Evolutionary conservation across 495 filamentous ascomycete genomes (phyloP).

Genomic region (Pyrenula aspistea): DNA sequence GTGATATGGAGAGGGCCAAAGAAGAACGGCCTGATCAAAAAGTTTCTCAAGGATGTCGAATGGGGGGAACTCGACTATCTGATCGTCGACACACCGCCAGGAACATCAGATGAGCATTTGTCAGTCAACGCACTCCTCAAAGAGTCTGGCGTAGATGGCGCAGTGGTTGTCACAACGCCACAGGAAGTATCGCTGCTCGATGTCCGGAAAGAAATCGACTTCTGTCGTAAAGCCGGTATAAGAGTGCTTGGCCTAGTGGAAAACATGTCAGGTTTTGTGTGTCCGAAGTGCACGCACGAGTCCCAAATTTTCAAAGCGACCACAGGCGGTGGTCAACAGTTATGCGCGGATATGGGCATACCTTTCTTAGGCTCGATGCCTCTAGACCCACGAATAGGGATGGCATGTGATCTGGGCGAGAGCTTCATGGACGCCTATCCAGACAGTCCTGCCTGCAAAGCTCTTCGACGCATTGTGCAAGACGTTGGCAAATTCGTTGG

Average conservation of each 20-base stretch:
- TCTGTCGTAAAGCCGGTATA: constrained; percentile 91
- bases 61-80: constrained; percentile 93
- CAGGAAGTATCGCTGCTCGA: constrained; percentile 90
- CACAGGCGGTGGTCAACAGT: constrained; percentile 68
- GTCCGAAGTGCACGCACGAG: constrained; percentile 70
- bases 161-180: constrained; percentile 85
- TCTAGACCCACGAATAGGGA: constrained; percentile 84
- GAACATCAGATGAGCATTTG: constrained; percentile 89
- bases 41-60: constrained; percentile 92
- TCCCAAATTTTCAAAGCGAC: constrained; percentile 84
- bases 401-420: constrained; percentile 94
- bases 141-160: constrained; percentile 82
- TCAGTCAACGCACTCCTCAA: constrained; percentile 82
- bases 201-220: constrained; percentile 93
- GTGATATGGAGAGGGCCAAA: constrained; percentile 96
- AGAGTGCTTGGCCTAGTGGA: constrained; percentile 80
- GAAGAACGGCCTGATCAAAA: constrained; percentile 97
- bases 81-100: constrained; percentile 89
- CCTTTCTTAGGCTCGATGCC: constrained; percentile 87
- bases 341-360: constrained; percentile 77
- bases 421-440: constrained; percentile 91
- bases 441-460: constrained; percentile 76
- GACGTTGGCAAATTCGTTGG: constrained; percentile 55
- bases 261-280: constrained; percentile 97
- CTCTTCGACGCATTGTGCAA: constrained; percentile 64